These are phyloP conservation scores for Argentina anserina DNA, from an alignment of 306 rosid genomes.

Conservation along the genomic window DNA sequence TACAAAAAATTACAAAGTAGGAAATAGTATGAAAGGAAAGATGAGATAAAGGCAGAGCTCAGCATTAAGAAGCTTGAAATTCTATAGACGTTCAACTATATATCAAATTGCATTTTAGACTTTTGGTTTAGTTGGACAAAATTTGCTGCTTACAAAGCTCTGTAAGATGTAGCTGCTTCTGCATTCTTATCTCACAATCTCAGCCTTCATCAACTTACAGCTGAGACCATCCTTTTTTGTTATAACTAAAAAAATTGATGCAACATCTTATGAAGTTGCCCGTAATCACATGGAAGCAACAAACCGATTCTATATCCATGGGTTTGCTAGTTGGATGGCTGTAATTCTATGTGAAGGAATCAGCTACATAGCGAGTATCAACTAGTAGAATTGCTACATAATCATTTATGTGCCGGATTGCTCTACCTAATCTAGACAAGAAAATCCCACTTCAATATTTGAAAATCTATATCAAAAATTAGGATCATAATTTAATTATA, in stretches of 20 bases:
- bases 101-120: not conserved
- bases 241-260: constrained; percentile 79
- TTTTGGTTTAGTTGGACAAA: not conserved
- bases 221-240: constrained; percentile 36
- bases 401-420: no score
- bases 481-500: no score
- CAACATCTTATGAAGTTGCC: no score
- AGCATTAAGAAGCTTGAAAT: not conserved
- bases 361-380: constrained; percentile 61
- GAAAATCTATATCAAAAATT: constrained; percentile 9
- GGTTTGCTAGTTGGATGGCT: no score
- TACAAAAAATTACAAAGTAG: no score
- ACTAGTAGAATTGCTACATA: no score
- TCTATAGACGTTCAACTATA: not conserved
- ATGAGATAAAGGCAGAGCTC: not conserved
- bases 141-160: not conserved
- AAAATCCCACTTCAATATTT: not conserved
- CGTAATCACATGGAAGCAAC: no score
- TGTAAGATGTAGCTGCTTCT: not conserved
- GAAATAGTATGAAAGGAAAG: not conserved
- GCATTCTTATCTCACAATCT: not conserved
- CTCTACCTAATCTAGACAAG: no score
- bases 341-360: constrained; percentile 60
- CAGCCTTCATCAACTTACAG: not conserved
- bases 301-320: no score